Evolutionary conservation across 495 filamentous ascomycete genomes (phyloP).

Genomic region (Umbilicaria muhlenbergii): DNA sequence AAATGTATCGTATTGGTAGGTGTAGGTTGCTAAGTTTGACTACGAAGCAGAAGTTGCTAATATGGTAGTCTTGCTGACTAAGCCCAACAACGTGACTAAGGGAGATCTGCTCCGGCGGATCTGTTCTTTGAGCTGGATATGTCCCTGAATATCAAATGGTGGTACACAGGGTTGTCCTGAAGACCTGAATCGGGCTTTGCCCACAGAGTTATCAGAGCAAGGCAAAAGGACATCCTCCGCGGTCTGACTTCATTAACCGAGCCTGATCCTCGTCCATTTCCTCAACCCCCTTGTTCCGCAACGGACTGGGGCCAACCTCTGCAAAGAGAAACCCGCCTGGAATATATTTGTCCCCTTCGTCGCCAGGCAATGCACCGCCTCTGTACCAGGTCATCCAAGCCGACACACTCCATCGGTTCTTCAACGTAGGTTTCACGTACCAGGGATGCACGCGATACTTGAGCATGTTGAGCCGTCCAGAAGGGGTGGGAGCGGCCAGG

Average conservation of each 20-base stretch:
- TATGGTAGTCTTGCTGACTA: too few relatives aligned
- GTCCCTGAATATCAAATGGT: conserved; percentile 18
- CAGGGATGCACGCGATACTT: conserved; percentile 28
- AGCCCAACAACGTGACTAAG: too few relatives aligned
- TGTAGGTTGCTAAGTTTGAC: too few relatives aligned
- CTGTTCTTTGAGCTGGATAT: background rate
- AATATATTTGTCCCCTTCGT: conserved; percentile 37
- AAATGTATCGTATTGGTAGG: too few relatives aligned
- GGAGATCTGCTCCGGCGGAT: too few relatives aligned
- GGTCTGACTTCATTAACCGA: conserved; percentile 21
- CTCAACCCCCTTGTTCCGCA: conserved; percentile 40
- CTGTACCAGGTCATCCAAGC: conserved; percentile 37
- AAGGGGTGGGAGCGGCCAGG: conserved; percentile 21
- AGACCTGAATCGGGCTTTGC: conserved; percentile 9
- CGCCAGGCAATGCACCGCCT: conserved; percentile 44
- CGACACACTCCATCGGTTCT: conserved; percentile 40
- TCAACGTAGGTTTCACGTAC: conserved; percentile 45
- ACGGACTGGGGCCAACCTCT: conserved; percentile 40
- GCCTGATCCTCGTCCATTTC: conserved; percentile 25
- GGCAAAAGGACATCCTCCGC: conserved; percentile 38
- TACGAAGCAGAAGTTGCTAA: too few relatives aligned
- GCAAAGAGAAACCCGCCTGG: conserved; percentile 40
- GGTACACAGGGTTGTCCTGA: conserved; percentile 13
- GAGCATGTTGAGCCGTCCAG: conserved; percentile 17
- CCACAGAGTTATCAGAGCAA: too few relatives aligned